Base-by-base conservation (phyloP, 441 rosid genomes). In the Monsonia emarginata region DNA sequence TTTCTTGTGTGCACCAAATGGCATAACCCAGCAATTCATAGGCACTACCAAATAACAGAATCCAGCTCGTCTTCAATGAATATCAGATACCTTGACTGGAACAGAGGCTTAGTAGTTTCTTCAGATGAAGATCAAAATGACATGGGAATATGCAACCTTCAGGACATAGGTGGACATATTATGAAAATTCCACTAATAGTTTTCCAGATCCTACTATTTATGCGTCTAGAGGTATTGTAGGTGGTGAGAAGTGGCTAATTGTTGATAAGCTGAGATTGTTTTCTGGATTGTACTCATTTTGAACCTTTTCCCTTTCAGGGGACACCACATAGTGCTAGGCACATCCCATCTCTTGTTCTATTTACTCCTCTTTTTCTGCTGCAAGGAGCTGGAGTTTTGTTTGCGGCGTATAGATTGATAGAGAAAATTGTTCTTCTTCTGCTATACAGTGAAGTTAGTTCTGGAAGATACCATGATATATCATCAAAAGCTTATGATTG, bases 1-100 rank as follows among this genome's bases (percentile, higher is more conserved):
- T 86, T 83, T 75, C 91, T 86, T 69, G 88, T 84, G 30, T 86
- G 91, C 74, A 84, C 86, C 32, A 83, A 80, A 76, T 86, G 87
- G 86, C 70, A 81, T 76, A 86, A 86, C 64, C 91, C 87, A 22
- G 82, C 86, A 66, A 86, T 86, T 72, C 91, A 86, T 67, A 74
- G 83, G 65, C 78, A 77, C 69, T 69, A 81, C 60, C 77, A 79
- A 27, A 10, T 76, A 48, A 69, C 80, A 62, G 86, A 83, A 68
- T 73, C 88, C 31, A 75, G 81, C 74, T 74, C 81, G 63, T 83
- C 88, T 63, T 67, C 86, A 32, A 61, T 74, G 77, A 71, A 73
- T 58, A 73, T 79, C 38, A 80, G 83, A 75, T 81, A 82, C 65
- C 75, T 86, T 18, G 87, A 84, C 73, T 80, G 84, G 83, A 83